Base-by-base conservation (phyloP, 164 flowering plant genomes). In the Stephania cephalantha region DNA sequence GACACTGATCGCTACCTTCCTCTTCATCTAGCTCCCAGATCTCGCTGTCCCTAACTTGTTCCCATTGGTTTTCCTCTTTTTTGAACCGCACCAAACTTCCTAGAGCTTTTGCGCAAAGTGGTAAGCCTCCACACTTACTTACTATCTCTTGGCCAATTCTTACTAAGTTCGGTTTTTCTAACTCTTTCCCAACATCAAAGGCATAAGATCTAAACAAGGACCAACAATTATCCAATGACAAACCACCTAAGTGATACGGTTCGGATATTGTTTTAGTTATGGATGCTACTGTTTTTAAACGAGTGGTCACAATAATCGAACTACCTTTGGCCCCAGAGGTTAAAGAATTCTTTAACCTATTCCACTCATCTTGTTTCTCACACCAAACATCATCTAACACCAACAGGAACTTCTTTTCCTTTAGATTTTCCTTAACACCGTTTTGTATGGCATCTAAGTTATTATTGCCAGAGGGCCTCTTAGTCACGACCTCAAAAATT, bases 21-120 rank as follows among this genome's bases (percentile, higher is more conserved):
- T n/a, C 66, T 20, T 68, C 72, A 6, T 53, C 35, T 65, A 78
- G 53, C 0, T 70, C 66, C 83, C 83, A 78, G 25, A 75, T 71
- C 18, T 75, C 76, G 46, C 44, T 63, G 20, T 75, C 74, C 50
- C 46, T 45, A 48, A 48, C 13, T 8, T 8, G 53, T 7, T 48
- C 53, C 53, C 53, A 48, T 7, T 48, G 53, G 1, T 12, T 48
- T 3, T 48, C 53, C 9, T 48, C 53, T 2, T 12, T 4, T 48
- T 48, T 12, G 53, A 9, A 48, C 5, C 53, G 9, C 53, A 48
- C 2, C 53, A 48, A 48, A 12, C 53, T 48, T 48, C 53, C 53
- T 3, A 48, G 53, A 48, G 53, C 53, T 12, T 48, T 7, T 3
- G 53, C 42, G 1, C 1, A 0, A 35, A 35, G 42, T 2, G 42